Conservation (phyloP, 192 early-diverging fungal genomes). For the Coemansia sp. region DNA sequence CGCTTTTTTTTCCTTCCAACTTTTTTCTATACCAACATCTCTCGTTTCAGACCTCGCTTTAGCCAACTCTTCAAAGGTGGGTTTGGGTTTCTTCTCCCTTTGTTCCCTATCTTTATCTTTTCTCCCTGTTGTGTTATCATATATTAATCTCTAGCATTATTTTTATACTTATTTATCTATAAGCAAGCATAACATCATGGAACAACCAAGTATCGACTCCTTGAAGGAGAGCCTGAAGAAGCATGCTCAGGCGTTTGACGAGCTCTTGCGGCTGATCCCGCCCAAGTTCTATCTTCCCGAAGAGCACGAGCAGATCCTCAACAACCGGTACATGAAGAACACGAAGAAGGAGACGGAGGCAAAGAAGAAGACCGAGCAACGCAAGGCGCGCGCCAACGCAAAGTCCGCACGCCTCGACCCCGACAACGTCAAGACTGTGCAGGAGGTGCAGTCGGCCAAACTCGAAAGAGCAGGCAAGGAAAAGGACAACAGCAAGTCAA, state of each 20-base stretch:
- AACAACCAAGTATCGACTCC: constrained; percentile 26
- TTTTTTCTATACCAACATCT: neutral
- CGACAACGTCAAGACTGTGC: constrained; percentile 70
- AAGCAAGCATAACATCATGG: neutral
- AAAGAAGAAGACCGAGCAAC: constrained; percentile 85
- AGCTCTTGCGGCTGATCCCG: constrained; percentile 78
- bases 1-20: neutral
- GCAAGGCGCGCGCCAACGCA: constrained; percentile 61
- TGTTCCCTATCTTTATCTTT: neutral
- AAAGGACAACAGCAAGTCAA: constrained; percentile 28
- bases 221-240: constrained; percentile 62
- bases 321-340: constrained; percentile 61
- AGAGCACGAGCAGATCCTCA: constrained; percentile 59
- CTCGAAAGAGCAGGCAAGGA: constrained; percentile 47
- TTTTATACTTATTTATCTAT: neutral
- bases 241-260: constrained; percentile 71
- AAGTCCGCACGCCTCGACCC: constrained; percentile 71
- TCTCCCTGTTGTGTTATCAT: neutral
- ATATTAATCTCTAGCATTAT: neutral
- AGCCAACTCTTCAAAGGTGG: no score
- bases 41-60: neutral
- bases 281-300: constrained; percentile 78
- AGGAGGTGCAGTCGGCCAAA: constrained; percentile 66
- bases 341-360: constrained; percentile 88
- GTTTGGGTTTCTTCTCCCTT: neutral